Base-by-base conservation (phyloP, 192 early-diverging fungal genomes). In the Backusella sp. region DNA sequence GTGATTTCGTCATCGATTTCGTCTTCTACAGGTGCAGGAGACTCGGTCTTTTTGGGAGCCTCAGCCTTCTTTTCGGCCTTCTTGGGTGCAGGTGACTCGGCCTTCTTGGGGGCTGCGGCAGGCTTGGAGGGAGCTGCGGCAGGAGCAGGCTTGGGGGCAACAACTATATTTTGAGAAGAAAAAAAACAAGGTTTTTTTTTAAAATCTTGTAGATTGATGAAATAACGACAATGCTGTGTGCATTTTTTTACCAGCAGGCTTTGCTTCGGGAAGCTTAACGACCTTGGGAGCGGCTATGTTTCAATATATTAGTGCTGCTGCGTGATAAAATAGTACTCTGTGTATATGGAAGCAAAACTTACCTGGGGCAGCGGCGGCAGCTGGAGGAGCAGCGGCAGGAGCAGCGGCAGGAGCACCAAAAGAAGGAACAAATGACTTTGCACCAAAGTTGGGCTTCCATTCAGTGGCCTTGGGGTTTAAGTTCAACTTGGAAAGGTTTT, bases 361-460 rank as follows among this genome's bases (percentile, higher is more conserved):
- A 66, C 72, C 70, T 17, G 75, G 70, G 11, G 76, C 74, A 21
- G 52, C 56, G 11, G 76, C 74, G 21, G 52, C 56, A 8, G 70
- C 32, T 32, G 32, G 32, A 32, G 32, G 32, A 41, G 75, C 59
- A 28, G 88, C 79, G 35, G 85, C 76, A 41, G 87, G 68, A 30
- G 85, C 82, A 34, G 83, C 77, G 53, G 88, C 75, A 77, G 79
- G 74, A 52, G 75, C 74, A 32, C 70, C 71, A 79, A 88, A 78
- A 49, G 85, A 81, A 34, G 94, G 94, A 14, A 94, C 92, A 77
- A 96, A 96, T 56, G 87, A 88, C 78, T 83, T 89, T 69, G 92
- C 89, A 53, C 84, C 84, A 34, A 88, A 88, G 75, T 85, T 93
- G 62, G 91, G 91, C 71, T 88, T 90, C 79, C 91, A 95, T 23